A percentile compares a stretch with the other conserved stretches of the same genome.
phyloP scores from a whole-genome alignment of 2,329 filamentous ascomycete genomes.

The Pyrenochaeta sp. region DNA sequence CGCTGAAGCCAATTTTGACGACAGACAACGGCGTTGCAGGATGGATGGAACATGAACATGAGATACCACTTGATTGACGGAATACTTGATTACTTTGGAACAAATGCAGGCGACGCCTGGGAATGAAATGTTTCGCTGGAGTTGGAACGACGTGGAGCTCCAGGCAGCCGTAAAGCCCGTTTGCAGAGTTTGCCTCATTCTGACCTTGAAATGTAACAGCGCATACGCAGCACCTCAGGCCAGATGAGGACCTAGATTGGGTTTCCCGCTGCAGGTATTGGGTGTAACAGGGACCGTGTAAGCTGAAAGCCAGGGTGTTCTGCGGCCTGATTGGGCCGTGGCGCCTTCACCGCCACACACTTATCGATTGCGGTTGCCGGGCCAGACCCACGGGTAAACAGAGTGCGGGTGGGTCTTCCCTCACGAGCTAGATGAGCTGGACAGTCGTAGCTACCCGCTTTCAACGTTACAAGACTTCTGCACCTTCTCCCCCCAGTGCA shows the following conservation, averaged over 20 bases:
- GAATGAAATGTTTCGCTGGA: too few relatives aligned
- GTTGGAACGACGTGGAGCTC: too few relatives aligned
- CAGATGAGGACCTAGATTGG: too few relatives aligned
- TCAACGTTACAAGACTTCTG: slow-evolving; percentile 18
- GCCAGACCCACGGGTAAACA: slow-evolving; percentile 31
- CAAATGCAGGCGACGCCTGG: too few relatives aligned
- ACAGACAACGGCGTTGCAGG: slow-evolving; percentile 12
- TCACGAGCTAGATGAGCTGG: slow-evolving; percentile 31
- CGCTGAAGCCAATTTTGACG: slow-evolving; percentile 8
- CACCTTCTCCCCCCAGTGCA: slow-evolving; percentile 14
- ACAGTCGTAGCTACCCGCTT: slow-evolving; percentile 22
- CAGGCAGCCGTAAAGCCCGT: too few relatives aligned
- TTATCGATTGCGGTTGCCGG: slow-evolving; percentile 35
- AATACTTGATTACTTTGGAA: neutral
- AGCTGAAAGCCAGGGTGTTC: slow-evolving; percentile 19
- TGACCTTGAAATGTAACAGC: too few relatives aligned
- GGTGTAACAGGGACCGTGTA: slow-evolving; percentile 11
- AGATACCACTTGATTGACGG: slow-evolving; percentile 17
- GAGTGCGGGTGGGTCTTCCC: slow-evolving; percentile 20
- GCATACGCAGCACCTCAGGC: too few relatives aligned
- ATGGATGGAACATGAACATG: slow-evolving; percentile 5
- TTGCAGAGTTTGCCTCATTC: too few relatives aligned
- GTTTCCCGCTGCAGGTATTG: too few relatives aligned
- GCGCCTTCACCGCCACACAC: slow-evolving; percentile 28
- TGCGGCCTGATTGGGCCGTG: slow-evolving; percentile 24